Evolutionary conservation across 257 asterid species (phyloP).

Genomic region (Linaria vulgaris): DNA sequence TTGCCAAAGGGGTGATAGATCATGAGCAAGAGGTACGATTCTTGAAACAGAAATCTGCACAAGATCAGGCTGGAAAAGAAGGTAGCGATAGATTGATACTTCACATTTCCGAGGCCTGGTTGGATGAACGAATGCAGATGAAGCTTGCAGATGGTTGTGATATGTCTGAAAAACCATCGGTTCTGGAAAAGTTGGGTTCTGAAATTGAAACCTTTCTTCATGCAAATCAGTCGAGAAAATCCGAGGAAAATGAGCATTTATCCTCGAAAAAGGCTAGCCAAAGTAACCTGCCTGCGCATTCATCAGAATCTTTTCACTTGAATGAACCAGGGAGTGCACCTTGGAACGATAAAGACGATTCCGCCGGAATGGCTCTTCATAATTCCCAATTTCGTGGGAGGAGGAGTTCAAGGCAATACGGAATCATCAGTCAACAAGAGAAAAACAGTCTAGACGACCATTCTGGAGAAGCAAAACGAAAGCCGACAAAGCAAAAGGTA

Average conservation of each 20-base stretch:
- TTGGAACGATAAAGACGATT: constrained; percentile 47
- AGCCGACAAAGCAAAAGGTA: constrained; percentile 26
- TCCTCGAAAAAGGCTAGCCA: constrained; percentile 26
- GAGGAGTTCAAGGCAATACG: constrained; percentile 28
- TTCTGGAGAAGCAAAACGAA: constrained; percentile 23
- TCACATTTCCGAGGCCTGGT: constrained; percentile 93
- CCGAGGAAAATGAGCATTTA: constrained; percentile 22
- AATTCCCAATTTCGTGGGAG: constrained; percentile 30
- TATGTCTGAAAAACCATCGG: constrained; percentile 47
- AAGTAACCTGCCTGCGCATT: constrained; percentile 29
- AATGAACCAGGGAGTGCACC: constrained; percentile 65
- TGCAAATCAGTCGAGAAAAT: constrained; percentile 38
- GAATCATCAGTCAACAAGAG: constrained; percentile 23
- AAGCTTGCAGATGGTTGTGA: constrained; percentile 43
- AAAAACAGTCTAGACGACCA: constrained; percentile 22
- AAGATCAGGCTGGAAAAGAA: constrained; percentile 35
- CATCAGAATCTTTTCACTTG: constrained; percentile 52
- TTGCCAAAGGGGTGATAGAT: constrained; percentile 71
- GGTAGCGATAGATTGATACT: constrained; percentile 57
- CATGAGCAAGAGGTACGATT: constrained; percentile 59
- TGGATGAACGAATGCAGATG: constrained; percentile 79
- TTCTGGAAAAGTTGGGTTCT: constrained; percentile 54
- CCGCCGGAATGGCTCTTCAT: constrained; percentile 28
- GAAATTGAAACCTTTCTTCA: constrained; percentile 74
- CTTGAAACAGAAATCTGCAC: constrained; percentile 42